phyloP scores from a whole-genome alignment of 2,329 filamentous ascomycete genomes.

The Colletotrichum costaricense region DNA sequence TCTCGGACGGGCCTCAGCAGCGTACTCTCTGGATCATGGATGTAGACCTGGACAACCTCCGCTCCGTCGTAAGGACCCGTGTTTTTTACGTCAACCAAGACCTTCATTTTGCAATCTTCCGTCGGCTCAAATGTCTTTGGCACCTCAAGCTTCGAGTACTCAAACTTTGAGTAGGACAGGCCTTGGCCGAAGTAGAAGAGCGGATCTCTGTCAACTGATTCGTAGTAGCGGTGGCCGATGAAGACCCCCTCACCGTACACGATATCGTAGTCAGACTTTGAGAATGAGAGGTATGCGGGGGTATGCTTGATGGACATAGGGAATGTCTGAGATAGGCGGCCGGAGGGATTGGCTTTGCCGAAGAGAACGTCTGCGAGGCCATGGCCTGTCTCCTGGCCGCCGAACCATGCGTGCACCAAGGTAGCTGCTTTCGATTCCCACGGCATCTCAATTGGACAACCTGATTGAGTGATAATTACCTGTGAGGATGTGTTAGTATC shows the following conservation, averaged over 20 bases:
- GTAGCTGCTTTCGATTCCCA: slow-evolving; percentile 69
- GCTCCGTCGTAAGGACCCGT: slow-evolving; percentile 22
- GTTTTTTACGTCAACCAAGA: slow-evolving; percentile 32
- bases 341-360: slow-evolving; percentile 78
- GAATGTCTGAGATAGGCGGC: slow-evolving; percentile 80
- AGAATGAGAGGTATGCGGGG: slow-evolving; percentile 81
- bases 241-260: slow-evolving; percentile 86
- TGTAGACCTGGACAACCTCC: slow-evolving; percentile 66
- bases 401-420: slow-evolving; percentile 84
- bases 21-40: slow-evolving; percentile 51
- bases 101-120: slow-evolving; percentile 55
- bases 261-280: slow-evolving; percentile 75
- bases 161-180: slow-evolving; percentile 80
- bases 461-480: slow-evolving; percentile 80
- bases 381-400: slow-evolving; percentile 88
- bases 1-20: slow-evolving; percentile 71
- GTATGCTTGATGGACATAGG: slow-evolving; percentile 76
- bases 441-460: slow-evolving; percentile 79
- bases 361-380: slow-evolving; percentile 83
- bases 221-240: slow-evolving; percentile 84
- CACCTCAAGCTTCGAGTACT: slow-evolving; percentile 62
- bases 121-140: slow-evolving; percentile 42
- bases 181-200: slow-evolving; percentile 86
- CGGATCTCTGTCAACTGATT: slow-evolving; percentile 72
- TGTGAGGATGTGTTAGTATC: neutral